Percentiles rank a stretch among this genome's conserved stretches.
phyloP scores from a whole-genome alignment of 192 early-diverging fungal species.

The Lobosporangium transversale region DNA sequence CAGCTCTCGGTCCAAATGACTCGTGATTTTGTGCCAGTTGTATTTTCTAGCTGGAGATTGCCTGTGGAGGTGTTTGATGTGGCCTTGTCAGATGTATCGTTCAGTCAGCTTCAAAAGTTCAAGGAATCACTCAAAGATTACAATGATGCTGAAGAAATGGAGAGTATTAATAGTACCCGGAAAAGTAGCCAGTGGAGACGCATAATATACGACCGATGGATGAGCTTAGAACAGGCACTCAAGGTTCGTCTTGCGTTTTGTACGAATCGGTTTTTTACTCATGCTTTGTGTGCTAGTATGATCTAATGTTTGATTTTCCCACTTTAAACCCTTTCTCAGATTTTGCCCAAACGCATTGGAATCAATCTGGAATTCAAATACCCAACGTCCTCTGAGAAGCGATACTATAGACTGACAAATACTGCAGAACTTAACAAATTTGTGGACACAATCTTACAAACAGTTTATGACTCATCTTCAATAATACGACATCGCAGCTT shows the following conservation, averaged over 20 bases:
- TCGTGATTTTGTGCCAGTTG: constrained; percentile 85
- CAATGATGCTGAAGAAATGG: constrained; percentile 18
- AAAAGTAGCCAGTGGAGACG: constrained; percentile 34
- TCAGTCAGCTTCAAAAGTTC: constrained; percentile 57
- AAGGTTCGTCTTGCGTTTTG: constrained; percentile 50
- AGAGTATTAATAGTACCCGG: constrained; percentile 2
- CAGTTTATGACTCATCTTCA: constrained; percentile 80
- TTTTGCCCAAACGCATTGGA: constrained; percentile 75
- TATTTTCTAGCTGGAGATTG: constrained; percentile 80
- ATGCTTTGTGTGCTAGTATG: not conserved
- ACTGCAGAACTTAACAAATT: constrained; percentile 81
- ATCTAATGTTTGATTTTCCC: not conserved
- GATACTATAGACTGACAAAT: constrained; percentile 60
- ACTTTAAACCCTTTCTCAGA: constrained; percentile 48
- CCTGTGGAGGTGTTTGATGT: constrained; percentile 64
- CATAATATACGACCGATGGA: constrained; percentile 49
- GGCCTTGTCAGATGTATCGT: constrained; percentile 63
- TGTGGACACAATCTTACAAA: constrained; percentile 91
- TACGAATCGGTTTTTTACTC: too few species aligned
- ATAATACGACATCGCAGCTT: constrained; percentile 38
- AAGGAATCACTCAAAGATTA: constrained; percentile 19
- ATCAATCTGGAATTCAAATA: constrained; percentile 91
- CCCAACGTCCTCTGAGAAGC: constrained; percentile 72
- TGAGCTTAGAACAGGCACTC: constrained; percentile 77
- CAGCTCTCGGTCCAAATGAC: constrained; percentile 92